phyloP scores from a whole-genome alignment of 148 eudicot genomes.

The Cornus kousa region DNA sequence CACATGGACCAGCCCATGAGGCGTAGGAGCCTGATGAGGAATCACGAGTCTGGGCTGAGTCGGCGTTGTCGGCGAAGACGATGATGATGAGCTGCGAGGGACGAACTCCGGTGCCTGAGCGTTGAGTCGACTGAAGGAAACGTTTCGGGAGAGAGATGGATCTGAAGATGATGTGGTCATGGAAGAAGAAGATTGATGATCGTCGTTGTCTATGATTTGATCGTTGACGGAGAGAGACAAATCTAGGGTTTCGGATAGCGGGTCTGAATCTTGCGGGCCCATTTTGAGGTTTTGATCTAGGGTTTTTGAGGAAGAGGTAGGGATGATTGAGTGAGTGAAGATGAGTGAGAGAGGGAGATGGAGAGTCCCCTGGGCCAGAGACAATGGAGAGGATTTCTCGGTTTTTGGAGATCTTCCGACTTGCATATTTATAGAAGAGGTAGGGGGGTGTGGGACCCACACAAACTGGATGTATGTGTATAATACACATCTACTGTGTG shows the following conservation, averaged over 20 bases:
- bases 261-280: constrained; percentile 22
- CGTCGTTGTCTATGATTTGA: background rate
- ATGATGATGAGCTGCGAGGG: constrained; percentile 26
- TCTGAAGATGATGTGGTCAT: constrained; percentile 12
- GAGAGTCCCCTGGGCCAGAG: constrained; percentile 10
- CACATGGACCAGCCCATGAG: constrained; percentile 40
- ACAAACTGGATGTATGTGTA: too few relatives aligned
- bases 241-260: constrained; percentile 30
- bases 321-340: background rate
- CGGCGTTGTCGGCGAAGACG: constrained; percentile 13
- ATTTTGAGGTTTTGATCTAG: constrained; percentile 26
- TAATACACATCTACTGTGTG: too few relatives aligned
- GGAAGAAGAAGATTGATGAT: constrained; percentile 1
- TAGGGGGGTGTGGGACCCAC: background rate
- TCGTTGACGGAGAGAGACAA: constrained; percentile 11
- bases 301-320: constrained; percentile 1
- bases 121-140: constrained; percentile 52
- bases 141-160: constrained; percentile 42
- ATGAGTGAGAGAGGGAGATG: background rate
- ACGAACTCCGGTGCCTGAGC: constrained; percentile 83
- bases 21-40: constrained; percentile 26
- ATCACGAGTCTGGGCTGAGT: constrained; percentile 26
- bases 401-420: background rate
- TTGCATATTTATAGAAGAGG: background rate
- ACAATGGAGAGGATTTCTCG: constrained; percentile 28